A percentile compares a stretch with the other conserved stretches of the same genome.
Evolutionary conservation across 306 rosid genomes (phyloP).

Genomic region (Lupinus albus): DNA sequence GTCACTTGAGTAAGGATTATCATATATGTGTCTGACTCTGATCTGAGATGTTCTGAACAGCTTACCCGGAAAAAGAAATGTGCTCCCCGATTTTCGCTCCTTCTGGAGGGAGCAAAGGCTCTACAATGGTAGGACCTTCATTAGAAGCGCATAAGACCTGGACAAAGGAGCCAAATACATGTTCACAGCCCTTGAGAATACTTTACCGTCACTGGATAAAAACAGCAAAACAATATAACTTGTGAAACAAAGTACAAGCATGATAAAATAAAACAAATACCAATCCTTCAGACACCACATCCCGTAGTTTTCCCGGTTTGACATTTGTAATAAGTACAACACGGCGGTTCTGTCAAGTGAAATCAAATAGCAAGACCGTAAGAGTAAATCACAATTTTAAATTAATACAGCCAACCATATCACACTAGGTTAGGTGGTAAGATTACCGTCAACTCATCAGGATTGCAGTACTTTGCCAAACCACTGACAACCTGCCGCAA

Average conservation of each 20-base stretch:
- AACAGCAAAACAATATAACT: slow-evolving; percentile 24
- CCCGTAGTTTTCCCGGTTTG: slow-evolving; percentile 95
- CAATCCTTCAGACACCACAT: slow-evolving; percentile 92
- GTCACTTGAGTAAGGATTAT: neutral
- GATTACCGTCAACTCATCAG: slow-evolving; percentile 80
- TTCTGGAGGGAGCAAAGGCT: slow-evolving; percentile 90
- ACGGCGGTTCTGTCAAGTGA: slow-evolving; percentile 64
- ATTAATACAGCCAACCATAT: slow-evolving; percentile 22
- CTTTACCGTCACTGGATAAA: slow-evolving; percentile 26
- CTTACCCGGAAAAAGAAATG: slow-evolving; percentile 77
- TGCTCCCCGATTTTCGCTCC: slow-evolving; percentile 83
- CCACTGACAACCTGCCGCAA: slow-evolving; percentile 94
- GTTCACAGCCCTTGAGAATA: slow-evolving; percentile 12
- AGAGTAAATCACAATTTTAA: slow-evolving; percentile 14
- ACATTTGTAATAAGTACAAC: slow-evolving; percentile 90
- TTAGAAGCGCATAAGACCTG: slow-evolving; percentile 93
- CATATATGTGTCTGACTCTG: slow-evolving; percentile 21
- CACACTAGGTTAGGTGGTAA: slow-evolving; percentile 17
- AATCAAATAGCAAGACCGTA: slow-evolving; percentile 33
- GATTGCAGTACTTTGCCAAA: slow-evolving; percentile 78
- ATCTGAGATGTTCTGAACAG: slow-evolving; percentile 28
- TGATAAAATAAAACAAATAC: slow-evolving; percentile 44
- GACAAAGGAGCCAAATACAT: slow-evolving; percentile 35
- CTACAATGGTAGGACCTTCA: slow-evolving; percentile 78
- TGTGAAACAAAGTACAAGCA: slow-evolving; percentile 9